Evolutionary conservation across 2,329 filamentous ascomycete genomes (phyloP).

Genomic region (Sporothrix variecibatus): DNA sequence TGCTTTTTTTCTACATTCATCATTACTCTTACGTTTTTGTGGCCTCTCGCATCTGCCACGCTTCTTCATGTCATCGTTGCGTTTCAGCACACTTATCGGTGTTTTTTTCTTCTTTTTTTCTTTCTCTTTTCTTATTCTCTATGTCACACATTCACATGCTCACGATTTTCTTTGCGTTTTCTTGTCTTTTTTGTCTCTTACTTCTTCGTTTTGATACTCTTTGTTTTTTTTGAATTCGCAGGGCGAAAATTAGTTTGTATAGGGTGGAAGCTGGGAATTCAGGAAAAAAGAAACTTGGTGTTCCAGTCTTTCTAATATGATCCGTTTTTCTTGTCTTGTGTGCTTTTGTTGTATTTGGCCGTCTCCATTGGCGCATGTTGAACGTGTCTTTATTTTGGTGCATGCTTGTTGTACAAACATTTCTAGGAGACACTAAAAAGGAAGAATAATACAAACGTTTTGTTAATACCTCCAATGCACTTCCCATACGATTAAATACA

Average conservation of each 20-base stretch:
- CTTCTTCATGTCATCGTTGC: not conserved
- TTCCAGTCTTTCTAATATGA: not conserved
- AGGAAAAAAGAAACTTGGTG: not conserved
- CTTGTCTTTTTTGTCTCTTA: not conserved
- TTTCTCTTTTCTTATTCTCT: not conserved
- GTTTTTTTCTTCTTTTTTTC: not conserved
- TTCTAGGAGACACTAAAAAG: not conserved
- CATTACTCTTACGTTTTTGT: not conserved
- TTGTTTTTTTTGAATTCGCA: not conserved
- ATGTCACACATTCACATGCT: not conserved
- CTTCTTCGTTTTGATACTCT: not conserved
- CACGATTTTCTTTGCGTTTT: not conserved
- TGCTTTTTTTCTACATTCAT: not conserved
- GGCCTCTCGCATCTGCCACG: not conserved
- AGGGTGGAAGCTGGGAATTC: not conserved
- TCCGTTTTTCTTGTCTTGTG: not conserved
- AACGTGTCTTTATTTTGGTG: not conserved
- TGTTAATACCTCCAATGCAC: too few relatives aligned
- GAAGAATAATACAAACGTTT: not conserved
- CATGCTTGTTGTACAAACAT: not conserved
- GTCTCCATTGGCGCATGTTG: not conserved
- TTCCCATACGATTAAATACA: too few relatives aligned
- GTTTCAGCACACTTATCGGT: not conserved
- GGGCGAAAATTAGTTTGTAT: slow-evolving; percentile 2
- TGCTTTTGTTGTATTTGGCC: not conserved